Evolutionary conservation across 2,329 filamentous ascomycete genomes (phyloP).

Genomic region (Fusarium sp.): DNA sequence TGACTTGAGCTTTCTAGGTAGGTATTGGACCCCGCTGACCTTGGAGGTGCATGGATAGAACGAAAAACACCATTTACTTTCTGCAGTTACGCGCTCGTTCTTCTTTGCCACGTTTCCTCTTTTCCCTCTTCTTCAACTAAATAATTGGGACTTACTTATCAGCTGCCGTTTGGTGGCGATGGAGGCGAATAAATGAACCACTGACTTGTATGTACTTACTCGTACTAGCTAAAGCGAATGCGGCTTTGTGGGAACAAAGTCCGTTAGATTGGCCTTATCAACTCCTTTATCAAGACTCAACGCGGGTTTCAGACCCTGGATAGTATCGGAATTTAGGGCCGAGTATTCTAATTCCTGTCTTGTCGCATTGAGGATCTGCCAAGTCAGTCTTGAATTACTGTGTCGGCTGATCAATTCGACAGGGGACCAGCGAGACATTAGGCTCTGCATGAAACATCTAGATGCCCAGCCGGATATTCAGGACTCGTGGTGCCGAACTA

Average conservation of each 20-base stretch:
- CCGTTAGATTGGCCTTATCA: background rate
- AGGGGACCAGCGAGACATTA: slow-evolving; percentile 10
- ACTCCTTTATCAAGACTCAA: background rate
- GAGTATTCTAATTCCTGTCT: background rate
- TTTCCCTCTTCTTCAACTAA: background rate
- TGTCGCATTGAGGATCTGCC: slow-evolving; percentile 2
- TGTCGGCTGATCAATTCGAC: slow-evolving; percentile 21
- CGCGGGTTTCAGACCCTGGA: slow-evolving; percentile 12
- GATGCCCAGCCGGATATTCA: background rate
- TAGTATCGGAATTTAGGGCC: slow-evolving; percentile 4
- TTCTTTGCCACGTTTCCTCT: slow-evolving; percentile 3
- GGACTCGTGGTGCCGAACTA: background rate
- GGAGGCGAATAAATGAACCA: background rate
- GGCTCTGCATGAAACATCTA: background rate
- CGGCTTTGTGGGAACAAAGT: background rate
- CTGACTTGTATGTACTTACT: background rate
- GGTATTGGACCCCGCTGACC: slow-evolving; percentile 20
- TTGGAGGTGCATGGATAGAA: slow-evolving; percentile 10
- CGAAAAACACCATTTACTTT: slow-evolving; percentile 4
- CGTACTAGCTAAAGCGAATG: background rate
- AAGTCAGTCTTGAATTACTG: background rate
- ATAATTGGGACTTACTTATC: background rate
- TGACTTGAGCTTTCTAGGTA: background rate
- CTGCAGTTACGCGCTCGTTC: slow-evolving; percentile 10
- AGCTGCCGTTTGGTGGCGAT: slow-evolving; percentile 13